phyloP scores from a whole-genome alignment of 2,329 filamentous ascomycete genomes.

The Podosphaera aphanis region DNA sequence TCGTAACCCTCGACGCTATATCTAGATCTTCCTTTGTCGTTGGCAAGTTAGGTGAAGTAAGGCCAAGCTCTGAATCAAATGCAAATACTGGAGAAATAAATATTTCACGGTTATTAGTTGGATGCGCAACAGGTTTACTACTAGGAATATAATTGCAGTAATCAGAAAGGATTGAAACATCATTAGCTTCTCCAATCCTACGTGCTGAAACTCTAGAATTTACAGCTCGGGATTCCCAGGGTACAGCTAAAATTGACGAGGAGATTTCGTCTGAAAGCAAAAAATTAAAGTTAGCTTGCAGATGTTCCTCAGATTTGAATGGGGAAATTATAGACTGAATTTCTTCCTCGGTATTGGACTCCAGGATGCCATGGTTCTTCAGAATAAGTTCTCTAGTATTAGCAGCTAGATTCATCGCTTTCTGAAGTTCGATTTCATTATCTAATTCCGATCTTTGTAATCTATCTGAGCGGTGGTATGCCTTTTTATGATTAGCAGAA shows the following conservation, averaged over 20 bases:
- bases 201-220: background rate
- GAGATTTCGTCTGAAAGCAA: background rate
- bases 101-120: background rate
- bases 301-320: background rate
- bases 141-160: background rate
- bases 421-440: constrained; percentile 4
- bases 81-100: background rate
- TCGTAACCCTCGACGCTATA: background rate
- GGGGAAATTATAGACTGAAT: too few species aligned
- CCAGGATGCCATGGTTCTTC: background rate
- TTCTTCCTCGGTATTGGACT: background rate
- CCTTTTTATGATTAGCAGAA: too few species aligned
- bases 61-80: background rate
- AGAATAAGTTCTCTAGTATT: constrained; percentile 2
- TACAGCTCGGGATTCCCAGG: background rate
- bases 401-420: constrained; percentile 6
- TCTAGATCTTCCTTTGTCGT: background rate
- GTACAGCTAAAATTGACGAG: background rate
- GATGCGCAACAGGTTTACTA: background rate
- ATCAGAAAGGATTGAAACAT: background rate
- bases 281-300: background rate
- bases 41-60: background rate
- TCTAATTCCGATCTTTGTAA: background rate
- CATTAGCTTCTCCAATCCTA: background rate
- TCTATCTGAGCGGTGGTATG: too few species aligned